Evolutionary conservation across 1,284 basidiomycete genomes (phyloP).

Genomic region (Ustilago loliicola): DNA sequence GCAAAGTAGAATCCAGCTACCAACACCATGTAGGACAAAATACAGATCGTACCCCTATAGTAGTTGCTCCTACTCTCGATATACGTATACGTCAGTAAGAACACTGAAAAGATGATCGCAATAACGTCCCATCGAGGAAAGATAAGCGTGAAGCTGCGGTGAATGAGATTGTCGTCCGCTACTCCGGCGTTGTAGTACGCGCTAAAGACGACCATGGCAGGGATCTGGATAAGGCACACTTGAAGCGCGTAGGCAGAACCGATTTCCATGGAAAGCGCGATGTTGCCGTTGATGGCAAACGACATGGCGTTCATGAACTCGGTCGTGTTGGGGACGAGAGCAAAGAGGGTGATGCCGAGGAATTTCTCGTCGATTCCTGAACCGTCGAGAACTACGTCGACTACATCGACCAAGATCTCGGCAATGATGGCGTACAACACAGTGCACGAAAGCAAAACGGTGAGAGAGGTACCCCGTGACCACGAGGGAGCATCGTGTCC

Average conservation of each 20-base stretch:
- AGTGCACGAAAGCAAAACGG: constrained; percentile 77
- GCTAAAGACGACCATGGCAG: constrained; percentile 98
- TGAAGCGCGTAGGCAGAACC: constrained; percentile 98
- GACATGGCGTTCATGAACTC: constrained; percentile 99
- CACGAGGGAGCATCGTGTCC: constrained; percentile 93
- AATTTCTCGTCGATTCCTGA: constrained; percentile 98
- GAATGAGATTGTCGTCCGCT: constrained; percentile 65
- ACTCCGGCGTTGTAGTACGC: constrained; percentile 90
- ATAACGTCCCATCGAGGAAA: constrained; percentile 99
- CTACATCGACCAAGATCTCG: constrained; percentile 93
- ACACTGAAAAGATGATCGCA: constrained; percentile 82
- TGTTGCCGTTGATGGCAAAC: constrained; percentile 98
- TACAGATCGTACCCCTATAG: constrained; percentile 69
- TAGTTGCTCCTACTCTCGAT: constrained; percentile 99
- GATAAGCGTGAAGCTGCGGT: constrained; percentile 75
- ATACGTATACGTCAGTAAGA: constrained; percentile 98
- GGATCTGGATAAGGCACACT: constrained; percentile 96
- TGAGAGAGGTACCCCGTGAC: constrained; percentile 60
- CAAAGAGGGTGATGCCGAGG: constrained; percentile 94
- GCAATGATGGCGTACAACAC: constrained; percentile 95
- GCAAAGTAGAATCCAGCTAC: constrained; percentile 69
- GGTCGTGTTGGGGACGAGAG: constrained; percentile 97
- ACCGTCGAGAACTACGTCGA: constrained; percentile 92
- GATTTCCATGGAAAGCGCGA: constrained; percentile 95
- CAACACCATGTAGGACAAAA: constrained; percentile 65